Conservation (phyloP, 2,329 filamentous ascomycete genomes). For the Trichophyton simii region DNA sequence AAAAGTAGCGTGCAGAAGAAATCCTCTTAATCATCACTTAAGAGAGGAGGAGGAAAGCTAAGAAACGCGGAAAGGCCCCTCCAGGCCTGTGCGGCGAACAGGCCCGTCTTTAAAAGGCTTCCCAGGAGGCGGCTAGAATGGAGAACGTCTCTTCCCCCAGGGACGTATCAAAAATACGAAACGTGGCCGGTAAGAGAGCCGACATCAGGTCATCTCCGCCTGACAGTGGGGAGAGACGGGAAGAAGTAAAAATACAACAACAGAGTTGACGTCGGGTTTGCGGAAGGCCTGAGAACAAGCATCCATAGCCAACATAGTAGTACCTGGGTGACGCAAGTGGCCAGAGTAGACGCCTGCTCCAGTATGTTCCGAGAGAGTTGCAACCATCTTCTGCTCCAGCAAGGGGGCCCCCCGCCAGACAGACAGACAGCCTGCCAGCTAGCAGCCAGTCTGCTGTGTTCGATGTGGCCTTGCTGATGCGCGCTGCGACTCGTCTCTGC, state of each 20-base stretch:
- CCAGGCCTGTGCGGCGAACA: neutral
- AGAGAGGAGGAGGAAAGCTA: neutral
- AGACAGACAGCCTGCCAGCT: too few relatives aligned
- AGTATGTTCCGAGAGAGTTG: neutral
- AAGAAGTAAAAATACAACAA: neutral
- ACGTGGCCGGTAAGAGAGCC: too few relatives aligned
- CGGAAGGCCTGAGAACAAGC: neutral
- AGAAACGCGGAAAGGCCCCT: neutral
- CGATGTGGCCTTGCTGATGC: neutral
- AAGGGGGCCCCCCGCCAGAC: neutral
- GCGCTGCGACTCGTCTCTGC: neutral
- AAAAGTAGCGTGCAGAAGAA: neutral
- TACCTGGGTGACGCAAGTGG: neutral
- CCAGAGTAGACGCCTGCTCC: neutral
- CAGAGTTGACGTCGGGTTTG: neutral
- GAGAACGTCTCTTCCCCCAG: too few relatives aligned
- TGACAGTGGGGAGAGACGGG: neutral
- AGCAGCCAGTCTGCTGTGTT: neutral
- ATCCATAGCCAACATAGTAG: neutral
- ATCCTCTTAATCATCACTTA: neutral
- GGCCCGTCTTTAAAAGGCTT: neutral
- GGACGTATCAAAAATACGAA: too few relatives aligned
- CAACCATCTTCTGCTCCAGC: neutral
- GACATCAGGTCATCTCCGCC: too few relatives aligned
- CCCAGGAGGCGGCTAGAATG: too few relatives aligned